Conservation (phyloP, 2,329 filamentous ascomycete genomes). For the Penicillium concentricum region DNA sequence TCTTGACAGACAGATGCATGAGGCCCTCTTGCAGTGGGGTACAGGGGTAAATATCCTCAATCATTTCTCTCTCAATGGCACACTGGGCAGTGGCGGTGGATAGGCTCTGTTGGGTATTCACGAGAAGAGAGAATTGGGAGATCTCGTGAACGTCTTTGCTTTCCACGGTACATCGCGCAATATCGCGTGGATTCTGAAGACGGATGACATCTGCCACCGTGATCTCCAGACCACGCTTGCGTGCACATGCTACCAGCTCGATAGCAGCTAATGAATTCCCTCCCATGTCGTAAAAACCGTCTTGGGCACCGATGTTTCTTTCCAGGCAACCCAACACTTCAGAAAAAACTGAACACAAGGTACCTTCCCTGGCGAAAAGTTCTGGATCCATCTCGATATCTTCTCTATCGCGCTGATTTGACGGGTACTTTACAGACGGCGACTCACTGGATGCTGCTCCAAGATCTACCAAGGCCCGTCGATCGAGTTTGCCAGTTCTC, state of each 20-base stretch:
- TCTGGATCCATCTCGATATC: background rate
- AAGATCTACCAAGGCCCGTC: slow-evolving; percentile 1
- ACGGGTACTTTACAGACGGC: background rate
- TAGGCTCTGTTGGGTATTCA: background rate
- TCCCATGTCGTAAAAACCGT: slow-evolving; percentile 30
- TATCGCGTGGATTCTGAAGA: background rate
- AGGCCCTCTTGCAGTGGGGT: slow-evolving; percentile 42
- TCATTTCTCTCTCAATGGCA: slow-evolving; percentile 8
- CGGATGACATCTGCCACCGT: slow-evolving; percentile 13
- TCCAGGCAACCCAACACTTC: background rate
- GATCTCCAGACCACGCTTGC: slow-evolving; percentile 17
- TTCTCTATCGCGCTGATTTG: background rate
- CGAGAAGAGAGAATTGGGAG: background rate
- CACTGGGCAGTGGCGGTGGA: background rate
- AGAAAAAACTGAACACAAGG: background rate
- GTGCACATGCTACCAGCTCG: slow-evolving; percentile 24
- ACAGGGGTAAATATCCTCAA: slow-evolving; percentile 41
- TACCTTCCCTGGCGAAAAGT: background rate
- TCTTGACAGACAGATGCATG: slow-evolving; percentile 21
- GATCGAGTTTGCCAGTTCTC: slow-evolving; percentile 6
- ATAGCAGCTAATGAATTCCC: slow-evolving; percentile 34
- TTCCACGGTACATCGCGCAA: background rate
- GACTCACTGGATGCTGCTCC: background rate
- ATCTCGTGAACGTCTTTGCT: background rate
- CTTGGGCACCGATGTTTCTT: slow-evolving; percentile 8